Evolutionary conservation across 129 eudicot genomes (phyloP), one percentile per base, ranked within the genome.

Genomic region (Daucus carota): DNA sequence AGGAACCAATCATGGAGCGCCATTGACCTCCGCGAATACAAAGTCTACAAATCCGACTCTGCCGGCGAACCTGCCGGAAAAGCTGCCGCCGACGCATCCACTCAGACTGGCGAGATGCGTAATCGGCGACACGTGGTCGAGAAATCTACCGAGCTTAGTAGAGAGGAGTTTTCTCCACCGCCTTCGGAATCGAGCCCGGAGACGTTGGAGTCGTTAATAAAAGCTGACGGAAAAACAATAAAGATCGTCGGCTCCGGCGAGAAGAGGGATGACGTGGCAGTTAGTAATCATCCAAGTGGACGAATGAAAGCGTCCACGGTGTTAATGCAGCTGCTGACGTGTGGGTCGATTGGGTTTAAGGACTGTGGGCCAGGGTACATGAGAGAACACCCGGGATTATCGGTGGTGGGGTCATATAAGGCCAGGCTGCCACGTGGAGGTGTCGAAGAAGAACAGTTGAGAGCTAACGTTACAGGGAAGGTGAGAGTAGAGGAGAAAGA

Each of bases 161-260:
- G 84, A 26, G 91, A 79, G 6, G 92, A 89, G 86, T 81, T 92
- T 63, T 95, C 99, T 28, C 97, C 99, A 32, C 99, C 99, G 70
- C 97, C 99, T 86, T 89, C 96, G 11, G 99, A 95, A 86, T 95
- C 99, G 6, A 95, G 99, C 59, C 99, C 99, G 14, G 99, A 91
- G 78, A 95, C 99, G 0, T 75, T 95, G 10, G 96, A 91, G 45
- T 81, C 97, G 9, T 20, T 95, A 50, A 88, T 95, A 94, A 91
- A 91, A 57, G 94, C 99, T 4, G 96, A 86, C 78, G 88, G 93
- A 4, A 81, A 88, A 34, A 40, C 82, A 18, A 69, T 87, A 46
- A 62, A 80, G 47, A 77, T 79, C 20, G 50, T 81, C 5, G 77
- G 44, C 38, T 65, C 81, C 18, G 80, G 43, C 9, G 40, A 77